These are phyloP conservation scores for Coemansia biformis DNA, from an alignment of 192 early-diverging fungal species.

Conservation along the genomic window DNA sequence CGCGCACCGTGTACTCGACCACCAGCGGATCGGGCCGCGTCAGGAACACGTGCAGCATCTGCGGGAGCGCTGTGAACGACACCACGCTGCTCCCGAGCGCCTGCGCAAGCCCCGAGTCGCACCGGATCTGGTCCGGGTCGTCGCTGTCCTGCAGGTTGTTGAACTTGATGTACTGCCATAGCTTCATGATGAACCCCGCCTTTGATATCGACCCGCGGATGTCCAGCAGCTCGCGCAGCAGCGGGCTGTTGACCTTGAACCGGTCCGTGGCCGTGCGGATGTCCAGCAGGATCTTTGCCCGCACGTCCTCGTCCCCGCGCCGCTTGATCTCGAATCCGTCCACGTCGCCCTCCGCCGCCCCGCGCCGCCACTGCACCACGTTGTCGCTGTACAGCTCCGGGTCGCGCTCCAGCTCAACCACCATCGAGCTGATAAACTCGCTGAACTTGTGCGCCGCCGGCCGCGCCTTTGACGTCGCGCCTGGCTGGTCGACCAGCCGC, in stretches of 20 bases:
- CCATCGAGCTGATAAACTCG: conserved; percentile 74
- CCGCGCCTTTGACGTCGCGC: conserved; percentile 55
- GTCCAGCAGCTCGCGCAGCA: conserved; percentile 70
- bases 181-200: conserved; percentile 64
- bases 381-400: conserved; percentile 67
- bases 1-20: conserved; percentile 84
- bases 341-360: conserved; percentile 25
- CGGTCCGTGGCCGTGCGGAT: conserved; percentile 74
- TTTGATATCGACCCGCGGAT: conserved; percentile 53
- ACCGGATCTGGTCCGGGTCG: conserved; percentile 81
- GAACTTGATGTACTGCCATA: conserved; percentile 96
- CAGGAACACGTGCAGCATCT: conserved; percentile 71
- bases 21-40: conserved; percentile 79
- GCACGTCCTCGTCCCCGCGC: conserved; percentile 79
- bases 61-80: conserved; percentile 75
- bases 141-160: conserved; percentile 87
- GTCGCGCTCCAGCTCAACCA: conserved; percentile 81
- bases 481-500: conserved; percentile 70
- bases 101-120: conserved; percentile 66
- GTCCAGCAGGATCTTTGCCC: conserved; percentile 71
- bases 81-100: conserved; percentile 65
- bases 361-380: conserved; percentile 43
- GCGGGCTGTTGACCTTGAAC: conserved; percentile 67
- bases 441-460: conserved; percentile 73
- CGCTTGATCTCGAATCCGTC: conserved; percentile 94